Percentiles rank a stretch among this genome's conserved stretches.
Evolutionary conservation across 2,329 filamentous ascomycete genomes (phyloP).

Genomic region (Podosphaera fusca): DNA sequence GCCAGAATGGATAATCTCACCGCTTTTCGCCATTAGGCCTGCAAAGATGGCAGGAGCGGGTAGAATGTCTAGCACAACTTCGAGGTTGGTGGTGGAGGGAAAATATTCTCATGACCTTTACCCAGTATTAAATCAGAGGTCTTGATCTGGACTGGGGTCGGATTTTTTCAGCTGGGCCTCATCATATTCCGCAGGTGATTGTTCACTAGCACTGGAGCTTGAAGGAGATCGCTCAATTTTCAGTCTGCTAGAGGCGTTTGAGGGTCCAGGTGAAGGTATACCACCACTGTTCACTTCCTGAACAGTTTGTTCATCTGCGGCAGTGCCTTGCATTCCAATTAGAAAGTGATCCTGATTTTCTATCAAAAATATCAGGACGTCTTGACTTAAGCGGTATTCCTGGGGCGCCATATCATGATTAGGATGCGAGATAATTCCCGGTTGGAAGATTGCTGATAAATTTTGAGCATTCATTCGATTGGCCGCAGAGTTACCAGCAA

Average conservation of each 20-base stretch:
- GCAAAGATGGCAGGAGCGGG: too few species aligned
- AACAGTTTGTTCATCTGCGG: constrained; percentile 58
- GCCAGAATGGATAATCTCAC: too few species aligned
- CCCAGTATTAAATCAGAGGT: too few species aligned
- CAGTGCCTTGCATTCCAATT: constrained; percentile 96
- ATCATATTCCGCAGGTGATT: background rate
- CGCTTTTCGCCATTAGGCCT: too few species aligned
- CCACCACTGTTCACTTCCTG: constrained; percentile 47
- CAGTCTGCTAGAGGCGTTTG: constrained; percentile 19
- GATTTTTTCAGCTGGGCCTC: too few species aligned
- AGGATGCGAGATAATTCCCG: constrained; percentile 84
- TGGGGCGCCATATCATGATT: constrained; percentile 84
- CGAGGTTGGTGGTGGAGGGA: too few species aligned
- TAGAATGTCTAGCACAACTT: too few species aligned
- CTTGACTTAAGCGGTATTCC: constrained; percentile 87
- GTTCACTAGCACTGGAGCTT: constrained; percentile 63
- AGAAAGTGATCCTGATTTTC: constrained; percentile 97
- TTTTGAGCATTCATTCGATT: constrained; percentile 96
- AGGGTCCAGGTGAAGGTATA: constrained; percentile 26
- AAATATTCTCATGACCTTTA: too few species aligned
- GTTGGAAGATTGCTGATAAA: constrained; percentile 89
- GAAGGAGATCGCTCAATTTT: constrained; percentile 56
- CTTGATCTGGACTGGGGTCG: too few species aligned
- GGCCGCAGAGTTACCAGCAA: constrained; percentile 85
- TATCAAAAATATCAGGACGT: constrained; percentile 91